Evolutionary conservation across 2,329 filamentous ascomycete genomes (phyloP).

Genomic region (Graphiopsis chlorocephala): DNA sequence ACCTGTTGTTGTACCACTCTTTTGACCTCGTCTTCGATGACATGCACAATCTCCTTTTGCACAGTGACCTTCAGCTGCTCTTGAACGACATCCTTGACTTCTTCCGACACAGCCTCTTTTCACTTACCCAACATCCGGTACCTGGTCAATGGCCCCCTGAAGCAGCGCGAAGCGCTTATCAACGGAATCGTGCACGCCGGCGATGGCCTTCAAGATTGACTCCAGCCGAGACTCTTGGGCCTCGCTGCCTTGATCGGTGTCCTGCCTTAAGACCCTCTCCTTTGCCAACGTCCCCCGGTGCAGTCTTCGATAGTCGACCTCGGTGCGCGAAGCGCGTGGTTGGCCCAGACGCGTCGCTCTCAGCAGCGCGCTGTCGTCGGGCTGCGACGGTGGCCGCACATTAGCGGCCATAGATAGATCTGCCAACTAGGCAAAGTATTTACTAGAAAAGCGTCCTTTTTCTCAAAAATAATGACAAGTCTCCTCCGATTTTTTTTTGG

Average conservation of each 20-base stretch:
- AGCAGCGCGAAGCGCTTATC: not conserved
- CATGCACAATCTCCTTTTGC: no score
- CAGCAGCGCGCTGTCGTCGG: not conserved
- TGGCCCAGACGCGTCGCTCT: not conserved
- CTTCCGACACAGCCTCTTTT: not conserved
- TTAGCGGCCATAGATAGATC: not conserved
- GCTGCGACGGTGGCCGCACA: not conserved
- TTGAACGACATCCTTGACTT: not conserved
- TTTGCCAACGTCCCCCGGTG: slow-evolving; percentile 2
- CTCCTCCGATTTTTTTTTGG: no score
- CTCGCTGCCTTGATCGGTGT: not conserved
- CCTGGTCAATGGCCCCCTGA: not conserved
- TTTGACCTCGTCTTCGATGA: no score
- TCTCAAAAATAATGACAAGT: no score
- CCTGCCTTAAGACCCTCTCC: not conserved
- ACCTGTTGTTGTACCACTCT: not conserved
- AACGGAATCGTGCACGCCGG: not conserved
- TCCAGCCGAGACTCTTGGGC: not conserved
- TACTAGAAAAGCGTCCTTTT: not conserved
- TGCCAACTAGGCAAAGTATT: not conserved
- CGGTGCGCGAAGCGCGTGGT: not conserved
- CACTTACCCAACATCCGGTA: not conserved
- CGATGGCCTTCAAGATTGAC: not conserved
- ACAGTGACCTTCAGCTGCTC: not conserved
- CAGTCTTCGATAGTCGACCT: not conserved